Base-by-base conservation (phyloP, 1,139 yeast species). In the Hanseniaspora sp. region DNA sequence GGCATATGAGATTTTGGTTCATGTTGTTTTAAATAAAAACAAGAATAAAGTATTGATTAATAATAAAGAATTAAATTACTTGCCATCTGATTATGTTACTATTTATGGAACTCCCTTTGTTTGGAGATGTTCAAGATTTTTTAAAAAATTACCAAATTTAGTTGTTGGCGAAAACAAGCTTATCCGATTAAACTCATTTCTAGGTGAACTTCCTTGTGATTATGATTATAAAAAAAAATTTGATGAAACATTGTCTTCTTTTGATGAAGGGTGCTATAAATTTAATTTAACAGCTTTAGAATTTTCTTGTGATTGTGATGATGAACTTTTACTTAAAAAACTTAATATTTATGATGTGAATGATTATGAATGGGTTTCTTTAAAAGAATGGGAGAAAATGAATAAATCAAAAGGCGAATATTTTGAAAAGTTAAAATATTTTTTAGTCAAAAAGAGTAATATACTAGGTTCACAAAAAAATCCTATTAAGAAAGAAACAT, bases 51-150 rank as follows among this genome's bases (percentile, higher is more conserved):
- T 49, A 15, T 9, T 43, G n/a, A 40, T 49, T 7, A 34, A 35
- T 6, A 30, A 35, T 1, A 7, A 31, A 23, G 30, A 28, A 7
- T 7, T 1, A 3, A 7, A 28, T 9, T 9, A 13, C 4, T 7
- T 37, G 7, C 34, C 34, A 29, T 28, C 33, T 37, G 43, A 37
- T 23, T 12, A 33, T 9, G 48, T 43, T 1, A 6, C 39, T 5
- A 30, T 49, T 34, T 5, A 29, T 28, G 11, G 33, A 37, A 30
- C 35, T 9, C 48, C 48, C 2, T 49, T 49, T 31, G 12, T 23
- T 13, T 48, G 53, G 53, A 48, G 53, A 42, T 41, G 35, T n/a
- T 33, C 42, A 15, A 17, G 15, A 17, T 35, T 48, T 28, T 48
- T 42, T n/a, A 30, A 34, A 17, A 39, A 39, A 39, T 11, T 17